A percentile compares a stretch with the other conserved stretches of the same genome.
These are phyloP conservation scores for Plicaturopsis crispa DNA, from an alignment of 768 basidiomycete genomes.

Conservation along the genomic window DNA sequence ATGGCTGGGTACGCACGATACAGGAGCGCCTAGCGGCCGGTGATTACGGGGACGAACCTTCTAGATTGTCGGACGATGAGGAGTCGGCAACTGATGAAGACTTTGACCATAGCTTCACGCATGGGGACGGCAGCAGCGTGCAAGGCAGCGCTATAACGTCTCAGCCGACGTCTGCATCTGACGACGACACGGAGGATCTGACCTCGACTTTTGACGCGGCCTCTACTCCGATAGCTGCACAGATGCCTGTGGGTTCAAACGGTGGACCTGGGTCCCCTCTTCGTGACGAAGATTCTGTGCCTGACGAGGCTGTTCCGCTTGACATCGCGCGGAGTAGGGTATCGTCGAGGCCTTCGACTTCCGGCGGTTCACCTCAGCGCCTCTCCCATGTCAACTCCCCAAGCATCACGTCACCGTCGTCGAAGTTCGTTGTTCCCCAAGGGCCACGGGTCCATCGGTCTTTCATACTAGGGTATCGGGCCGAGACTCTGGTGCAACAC, in stretches of 20 bases:
- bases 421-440: constrained; percentile 28
- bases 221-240: too few relatives aligned
- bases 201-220: too few relatives aligned
- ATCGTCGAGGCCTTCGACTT: constrained; percentile 26
- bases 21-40: constrained; percentile 58
- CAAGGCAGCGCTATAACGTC: too few relatives aligned
- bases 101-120: constrained; percentile 1
- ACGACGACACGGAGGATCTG: too few relatives aligned
- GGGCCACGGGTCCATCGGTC: constrained; percentile 51
- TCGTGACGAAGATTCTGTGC: too few relatives aligned
- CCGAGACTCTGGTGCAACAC: constrained; percentile 62
- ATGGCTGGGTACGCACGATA: constrained; percentile 74
- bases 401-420: constrained; percentile 18
- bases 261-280: constrained; percentile 25
- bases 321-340: constrained; percentile 62
- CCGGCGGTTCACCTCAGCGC: constrained; percentile 18
- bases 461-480: constrained; percentile 59
- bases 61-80: constrained; percentile 46
- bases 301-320: constrained; percentile 56
- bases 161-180: too few relatives aligned
- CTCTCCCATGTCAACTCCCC: constrained; percentile 12
- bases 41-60: constrained; percentile 55
- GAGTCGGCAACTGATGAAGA: constrained; percentile 9
- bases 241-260: too few relatives aligned
- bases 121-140: too few relatives aligned